Base-by-base conservation (phyloP, 768 basidiomycete species). In the Pleurotus sapidus region DNA sequence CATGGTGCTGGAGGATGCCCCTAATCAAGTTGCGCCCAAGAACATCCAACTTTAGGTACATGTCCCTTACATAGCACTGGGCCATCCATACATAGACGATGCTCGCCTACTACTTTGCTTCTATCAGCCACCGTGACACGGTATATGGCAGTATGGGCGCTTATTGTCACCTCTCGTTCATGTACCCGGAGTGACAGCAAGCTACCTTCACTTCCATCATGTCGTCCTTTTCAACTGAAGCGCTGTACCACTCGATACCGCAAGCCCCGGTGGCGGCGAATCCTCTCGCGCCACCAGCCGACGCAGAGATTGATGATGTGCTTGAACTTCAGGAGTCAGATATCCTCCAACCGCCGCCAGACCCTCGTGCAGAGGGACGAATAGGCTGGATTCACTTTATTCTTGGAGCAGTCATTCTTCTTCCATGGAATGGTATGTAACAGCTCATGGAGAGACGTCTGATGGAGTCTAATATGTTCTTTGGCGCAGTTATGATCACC, bases 381-480 rank as follows among this genome's bases (percentile, higher is more conserved):
- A 78, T 87, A 63, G 70, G 73, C 49, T 87, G 86, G 84, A 80
- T 87, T 42, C 80, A 86, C 62, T 89, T 91, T 61, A 69, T 89
- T 20, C 70, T 95, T 15, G 93, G 94, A 2, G 87, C 87, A 57
- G 88, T 91, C 17, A 81, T 88, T 3, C 77, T 97, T 5, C 71
- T 97, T 15, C 87, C 91, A 25, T 97, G 94, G 94, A 96, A 95
- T 66, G 93, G 94, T 93, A 68, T 66, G 80, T 67, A 14, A 39
- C 20, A 17, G 9, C 25, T 56, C 24, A n/a, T 9, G 27, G 24
- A 15, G 12, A 6, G 27, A 49, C 14, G 15, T 40, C 25, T 46
- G 46, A 27, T 30, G 25, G 47, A 15, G 12, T 45, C 25, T 46
- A 46, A 5, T 37, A 37, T 46, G 25, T 24, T 34, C n/a, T 42